Percentiles rank a stretch among this genome's conserved stretches.
These are phyloP conservation scores for Meyerozyma sp. DNA, from an alignment of 1,139 yeast species.

Conservation along the genomic window DNA sequence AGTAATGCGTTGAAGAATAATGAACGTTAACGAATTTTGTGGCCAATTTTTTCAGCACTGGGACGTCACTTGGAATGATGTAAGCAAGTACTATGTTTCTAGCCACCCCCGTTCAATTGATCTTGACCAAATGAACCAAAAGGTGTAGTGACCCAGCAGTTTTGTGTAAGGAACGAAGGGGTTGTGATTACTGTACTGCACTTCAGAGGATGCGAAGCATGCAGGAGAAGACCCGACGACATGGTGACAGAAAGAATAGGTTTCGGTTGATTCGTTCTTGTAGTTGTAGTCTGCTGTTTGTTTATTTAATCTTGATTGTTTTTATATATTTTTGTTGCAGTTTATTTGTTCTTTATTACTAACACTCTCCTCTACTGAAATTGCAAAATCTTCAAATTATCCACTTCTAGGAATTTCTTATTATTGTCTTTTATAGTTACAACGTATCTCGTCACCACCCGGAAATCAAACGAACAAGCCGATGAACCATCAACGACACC, in stretches of 20 bases:
- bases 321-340: too few relatives aligned
- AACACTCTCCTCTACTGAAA: too few relatives aligned
- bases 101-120: neutral
- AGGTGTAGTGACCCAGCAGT: neutral
- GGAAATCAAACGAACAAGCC: slow-evolving; percentile 20
- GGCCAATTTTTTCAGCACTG: neutral
- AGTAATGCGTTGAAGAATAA: neutral
- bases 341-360: too few relatives aligned
- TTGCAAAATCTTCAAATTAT: too few relatives aligned
- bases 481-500: slow-evolving; percentile 16
- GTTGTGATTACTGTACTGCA: neutral
- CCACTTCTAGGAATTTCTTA: too few relatives aligned
- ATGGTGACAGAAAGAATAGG: too few relatives aligned
- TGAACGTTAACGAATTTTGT: neutral
- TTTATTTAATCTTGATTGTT: too few relatives aligned
- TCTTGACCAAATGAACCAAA: neutral
- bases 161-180: slow-evolving; percentile 1
- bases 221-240: too few relatives aligned
- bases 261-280: too few relatives aligned
- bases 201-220: neutral
- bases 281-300: too few relatives aligned
- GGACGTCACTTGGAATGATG: neutral
- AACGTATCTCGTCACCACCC: slow-evolving; percentile 8
- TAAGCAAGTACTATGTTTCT: neutral
- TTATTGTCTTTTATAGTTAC: neutral